Base-by-base conservation (phyloP, 2,329 filamentous ascomycete species). In the Clarireedia sp. region DNA sequence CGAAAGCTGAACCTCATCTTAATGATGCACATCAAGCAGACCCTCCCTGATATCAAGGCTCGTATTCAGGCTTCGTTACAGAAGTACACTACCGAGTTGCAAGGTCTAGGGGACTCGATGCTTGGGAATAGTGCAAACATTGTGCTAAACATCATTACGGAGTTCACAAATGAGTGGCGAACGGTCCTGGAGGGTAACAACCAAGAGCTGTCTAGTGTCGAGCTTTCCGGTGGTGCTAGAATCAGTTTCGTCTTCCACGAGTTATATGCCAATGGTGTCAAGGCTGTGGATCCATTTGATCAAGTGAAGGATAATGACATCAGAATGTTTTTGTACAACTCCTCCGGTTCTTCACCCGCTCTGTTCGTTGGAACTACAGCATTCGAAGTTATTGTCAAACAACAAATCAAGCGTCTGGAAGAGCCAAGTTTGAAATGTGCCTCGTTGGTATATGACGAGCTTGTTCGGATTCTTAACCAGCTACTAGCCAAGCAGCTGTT, bases 1-100 rank as follows among this genome's bases (percentile, higher is more conserved):
- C 85, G 92, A 64, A 99, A 99, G 75, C 82, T 99, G 58, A 99
- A 99, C 74, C 79, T 99, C 67, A 97, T 99, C 69, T 81, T 99
- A 64, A 97, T 99, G 92, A 99, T 99, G 94, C 94, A 99, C 77
- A 99, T 99, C 78, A 99, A 99, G 75, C 92, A 99, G 76, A 99
- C 94, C 1, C 81, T 99, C 14, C 94, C 94, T 41, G 94, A 99
- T 69, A 99, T 99, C 78, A 99, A 99, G 76, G 90, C 89, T 14
- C 87, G 95, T 61, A 99, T 99, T 65, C 82, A 88, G n/a, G 87
- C 89, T 63, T 96, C 92, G 14, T 78, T 99, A 58, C 86, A 91
- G 69, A 99, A 99, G 71, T 99, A 99, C 73, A 78, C 82, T 3
- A 74, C 83, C 43, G 94, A 99, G 72, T 80, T 99, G 21, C 77